Evolutionary conservation across 345 rosid species (phyloP).

Genomic region (Adansonia digitata): DNA sequence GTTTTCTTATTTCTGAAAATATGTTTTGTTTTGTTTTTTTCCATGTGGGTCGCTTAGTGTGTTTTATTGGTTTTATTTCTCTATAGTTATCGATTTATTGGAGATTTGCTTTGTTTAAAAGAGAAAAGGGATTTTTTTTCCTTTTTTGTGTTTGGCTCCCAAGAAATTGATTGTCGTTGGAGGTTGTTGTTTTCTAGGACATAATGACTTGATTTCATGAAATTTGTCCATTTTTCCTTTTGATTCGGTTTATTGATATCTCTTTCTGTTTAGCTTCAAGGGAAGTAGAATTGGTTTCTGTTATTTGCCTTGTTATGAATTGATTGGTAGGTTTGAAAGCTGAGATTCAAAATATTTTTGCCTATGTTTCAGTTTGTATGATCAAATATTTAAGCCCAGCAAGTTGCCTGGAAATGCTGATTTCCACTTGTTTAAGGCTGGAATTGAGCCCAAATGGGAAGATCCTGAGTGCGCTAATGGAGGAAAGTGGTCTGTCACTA

Average conservation of each 20-base stretch:
- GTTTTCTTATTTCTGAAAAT: background rate
- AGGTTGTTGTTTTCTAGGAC: background rate
- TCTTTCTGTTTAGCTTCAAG: background rate
- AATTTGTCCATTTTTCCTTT: background rate
- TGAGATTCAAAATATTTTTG: conserved; percentile 1
- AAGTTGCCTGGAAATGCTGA: conserved; percentile 54
- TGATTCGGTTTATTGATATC: background rate
- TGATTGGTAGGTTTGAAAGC: background rate
- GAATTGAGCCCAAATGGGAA: conserved; percentile 97
- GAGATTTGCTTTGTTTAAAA: conserved; percentile 3
- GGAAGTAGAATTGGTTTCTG: background rate
- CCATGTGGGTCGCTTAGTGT: too few relatives aligned
- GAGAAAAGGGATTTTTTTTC: background rate
- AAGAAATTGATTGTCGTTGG: background rate
- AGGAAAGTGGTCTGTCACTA: conserved; percentile 78
- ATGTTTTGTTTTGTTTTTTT: too few relatives aligned
- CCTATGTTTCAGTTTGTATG: conserved; percentile 56
- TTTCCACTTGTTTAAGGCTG: conserved; percentile 83
- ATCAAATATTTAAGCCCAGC: conserved; percentile 78
- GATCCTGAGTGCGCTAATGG: conserved; percentile 92
- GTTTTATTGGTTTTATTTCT: background rate
- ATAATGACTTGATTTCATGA: background rate
- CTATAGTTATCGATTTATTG: background rate
- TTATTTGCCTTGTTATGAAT: background rate
- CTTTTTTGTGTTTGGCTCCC: background rate